Percentiles rank a stretch among this genome's conserved stretches.
Conservation (phyloP, 805 yeast species). For the Starmerella khaoyaiensis region DNA sequence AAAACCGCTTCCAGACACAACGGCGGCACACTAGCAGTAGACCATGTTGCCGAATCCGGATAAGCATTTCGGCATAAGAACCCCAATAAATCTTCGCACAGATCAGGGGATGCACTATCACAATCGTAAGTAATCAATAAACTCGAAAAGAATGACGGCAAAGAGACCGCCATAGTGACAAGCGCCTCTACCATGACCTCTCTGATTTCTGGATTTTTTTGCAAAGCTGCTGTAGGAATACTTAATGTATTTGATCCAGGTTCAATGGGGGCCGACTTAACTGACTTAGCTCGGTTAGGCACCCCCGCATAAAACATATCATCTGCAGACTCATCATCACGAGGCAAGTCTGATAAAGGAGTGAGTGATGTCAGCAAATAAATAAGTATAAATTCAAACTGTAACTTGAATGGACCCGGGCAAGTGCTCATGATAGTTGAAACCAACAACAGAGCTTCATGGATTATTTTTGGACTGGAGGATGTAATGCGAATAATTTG, state of each 20-base stretch:
- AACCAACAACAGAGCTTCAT: slow-evolving; percentile 62
- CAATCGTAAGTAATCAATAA: slow-evolving; percentile 80
- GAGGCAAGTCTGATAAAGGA: slow-evolving; percentile 29
- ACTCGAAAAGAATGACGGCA: slow-evolving; percentile 58
- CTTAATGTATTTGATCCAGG: slow-evolving; percentile 22
- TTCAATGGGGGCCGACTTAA: slow-evolving; percentile 36
- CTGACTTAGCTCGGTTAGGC: slow-evolving; percentile 36
- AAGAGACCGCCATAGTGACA: slow-evolving; percentile 44
- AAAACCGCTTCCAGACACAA: slow-evolving; percentile 80
- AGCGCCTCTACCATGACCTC: slow-evolving; percentile 77
- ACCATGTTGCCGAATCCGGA: slow-evolving; percentile 68
- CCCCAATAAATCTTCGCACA: slow-evolving; percentile 53
- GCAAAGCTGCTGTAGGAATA: slow-evolving; percentile 16
- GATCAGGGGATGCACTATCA: slow-evolving; percentile 71
- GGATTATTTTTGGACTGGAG: slow-evolving; percentile 61
- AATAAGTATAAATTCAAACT: slow-evolving; percentile 47
- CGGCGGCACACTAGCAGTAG: slow-evolving; percentile 85
- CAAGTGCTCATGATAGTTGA: slow-evolving; percentile 57
- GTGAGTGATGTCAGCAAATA: slow-evolving; percentile 30
- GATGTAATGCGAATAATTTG: slow-evolving; percentile 49
- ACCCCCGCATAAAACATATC: slow-evolving; percentile 31
- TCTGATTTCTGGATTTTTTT: slow-evolving; percentile 33
- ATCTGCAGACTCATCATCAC: slow-evolving; percentile 30
- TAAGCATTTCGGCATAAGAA: slow-evolving; percentile 64
- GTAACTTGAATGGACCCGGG: slow-evolving; percentile 56